Base-by-base conservation (phyloP, 2,329 filamentous ascomycete genomes). In the Botrytis cinerea region DNA sequence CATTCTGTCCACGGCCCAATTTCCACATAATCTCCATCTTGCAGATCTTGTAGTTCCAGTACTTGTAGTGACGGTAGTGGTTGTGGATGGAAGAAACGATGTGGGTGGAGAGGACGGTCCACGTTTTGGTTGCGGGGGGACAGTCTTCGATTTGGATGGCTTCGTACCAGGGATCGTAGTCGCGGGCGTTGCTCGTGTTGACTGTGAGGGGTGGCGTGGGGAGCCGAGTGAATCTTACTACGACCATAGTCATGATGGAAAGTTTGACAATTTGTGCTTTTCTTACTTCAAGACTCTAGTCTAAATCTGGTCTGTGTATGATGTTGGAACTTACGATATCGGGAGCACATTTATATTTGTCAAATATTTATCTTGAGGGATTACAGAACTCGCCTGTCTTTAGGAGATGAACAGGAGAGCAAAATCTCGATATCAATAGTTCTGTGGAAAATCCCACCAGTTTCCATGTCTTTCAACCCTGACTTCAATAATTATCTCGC, bases 31-130 rank as follows among this genome's bases (percentile, higher is more conserved):
- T 8, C 9, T 57, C 64, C 25, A 68, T 32, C 16, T 16, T 68
- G 46, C 48, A 54, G 18, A 68, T 43, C 35, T 43, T 32, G 35
- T 68, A 57, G 64, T 68, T 43, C 64, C 48, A 68, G 35, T 40
- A 68, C 35, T 28, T 14, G 8, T 57, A 68, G 3, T 57, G 12
- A 1, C 64, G 46, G 38, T 68, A n/a, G 5, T 68, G 64, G 35
- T 68, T 68, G 7, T n/a, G 48, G 9, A 68, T 54, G 2, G 64
- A 22, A 18, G 48, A 43, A 1, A 9, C n/a, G 64, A 57, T 28
- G 22, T 32, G 6, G 5, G 1, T 16, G 18, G 35, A 16, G 2
- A 68, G n/a, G 3, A 22, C 14, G 0, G 6, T 2, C 64, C 64
- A 57, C 4, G 20, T 35, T 54, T 28, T 1, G 0, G 18, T 4